Conservation (phyloP, 2,329 filamentous ascomycete species). For the Xylariales sp. region DNA sequence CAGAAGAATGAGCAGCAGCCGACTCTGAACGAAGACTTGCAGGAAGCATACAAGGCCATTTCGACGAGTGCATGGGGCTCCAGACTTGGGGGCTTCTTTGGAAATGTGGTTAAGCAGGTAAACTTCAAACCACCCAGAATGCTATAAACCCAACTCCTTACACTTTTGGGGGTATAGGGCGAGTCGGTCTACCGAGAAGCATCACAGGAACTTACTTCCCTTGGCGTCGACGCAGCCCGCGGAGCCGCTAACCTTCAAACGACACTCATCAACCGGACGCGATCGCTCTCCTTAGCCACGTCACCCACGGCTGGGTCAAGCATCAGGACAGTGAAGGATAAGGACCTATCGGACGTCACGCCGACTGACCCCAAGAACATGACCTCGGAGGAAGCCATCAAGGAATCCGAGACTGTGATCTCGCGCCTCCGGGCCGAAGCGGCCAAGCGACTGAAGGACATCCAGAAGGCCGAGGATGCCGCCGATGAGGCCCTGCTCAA, state of each 20-base stretch:
- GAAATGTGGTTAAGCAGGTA: slow-evolving; percentile 90
- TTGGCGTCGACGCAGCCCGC: slow-evolving; percentile 76
- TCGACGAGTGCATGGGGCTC: slow-evolving; percentile 89
- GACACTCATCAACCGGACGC: slow-evolving; percentile 66
- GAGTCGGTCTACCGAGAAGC: slow-evolving; percentile 80
- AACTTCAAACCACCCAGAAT: slow-evolving; percentile 17
- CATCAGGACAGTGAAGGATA: slow-evolving; percentile 32
- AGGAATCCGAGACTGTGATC: slow-evolving; percentile 61
- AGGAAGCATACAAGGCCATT: slow-evolving; percentile 93
- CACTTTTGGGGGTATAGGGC: slow-evolving; percentile 52
- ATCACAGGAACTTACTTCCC: slow-evolving; percentile 75
- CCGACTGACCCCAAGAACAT: slow-evolving; percentile 38
- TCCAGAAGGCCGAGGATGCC: slow-evolving; percentile 89
- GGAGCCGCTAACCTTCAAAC: slow-evolving; percentile 68
- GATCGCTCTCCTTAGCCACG: slow-evolving; percentile 63
- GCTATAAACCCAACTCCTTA: no score
- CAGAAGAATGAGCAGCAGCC: slow-evolving; percentile 33
- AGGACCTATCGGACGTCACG: slow-evolving; percentile 35
- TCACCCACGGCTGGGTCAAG: slow-evolving; percentile 20
- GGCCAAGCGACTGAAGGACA: slow-evolving; percentile 77
- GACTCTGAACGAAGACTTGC: slow-evolving; percentile 79
- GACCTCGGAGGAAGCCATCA: slow-evolving; percentile 37
- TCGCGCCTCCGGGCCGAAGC: slow-evolving; percentile 73
- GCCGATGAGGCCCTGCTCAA: slow-evolving; percentile 91
- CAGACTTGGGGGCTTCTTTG: slow-evolving; percentile 80